A percentile compares a stretch with the other conserved stretches of the same genome.
Conservation (phyloP, 768 basidiomycete genomes). For the Russula lepida region DNA sequence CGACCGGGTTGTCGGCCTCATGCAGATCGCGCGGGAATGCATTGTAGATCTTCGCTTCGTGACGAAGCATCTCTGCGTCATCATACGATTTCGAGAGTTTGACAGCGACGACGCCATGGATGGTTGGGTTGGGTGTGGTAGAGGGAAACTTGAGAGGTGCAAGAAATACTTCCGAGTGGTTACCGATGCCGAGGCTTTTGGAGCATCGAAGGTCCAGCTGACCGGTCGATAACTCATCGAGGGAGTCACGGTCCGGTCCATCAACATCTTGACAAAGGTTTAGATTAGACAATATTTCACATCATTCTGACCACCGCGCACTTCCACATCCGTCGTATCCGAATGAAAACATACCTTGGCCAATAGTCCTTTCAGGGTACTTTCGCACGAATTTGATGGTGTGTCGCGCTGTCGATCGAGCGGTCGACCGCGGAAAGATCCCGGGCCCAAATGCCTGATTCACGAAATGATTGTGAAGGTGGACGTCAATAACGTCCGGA, state of each 20-base stretch:
- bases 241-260: background rate
- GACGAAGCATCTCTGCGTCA: conserved; percentile 17
- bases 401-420: too few species aligned
- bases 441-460: too few species aligned
- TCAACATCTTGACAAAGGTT: background rate
- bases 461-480: background rate
- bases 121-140: background rate
- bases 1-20: conserved; percentile 44
- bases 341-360: background rate
- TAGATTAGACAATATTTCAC: background rate
- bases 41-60: conserved; percentile 40
- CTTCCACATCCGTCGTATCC: background rate
- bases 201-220: conserved; percentile 37
- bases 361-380: background rate
- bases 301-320: background rate
- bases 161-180: conserved; percentile 46
- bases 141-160: conserved; percentile 48
- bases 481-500: conserved; percentile 1
- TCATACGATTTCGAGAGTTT: conserved; percentile 20
- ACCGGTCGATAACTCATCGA: background rate
- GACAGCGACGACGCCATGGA: conserved; percentile 22
- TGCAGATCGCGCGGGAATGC: conserved; percentile 38
- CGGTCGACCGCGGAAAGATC: background rate
- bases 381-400: background rate
- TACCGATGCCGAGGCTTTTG: conserved; percentile 34